Percentiles rank a stretch among this genome's conserved stretches.
Conservation (phyloP, 306 rosid species). For the Acacia melanoxylon region DNA sequence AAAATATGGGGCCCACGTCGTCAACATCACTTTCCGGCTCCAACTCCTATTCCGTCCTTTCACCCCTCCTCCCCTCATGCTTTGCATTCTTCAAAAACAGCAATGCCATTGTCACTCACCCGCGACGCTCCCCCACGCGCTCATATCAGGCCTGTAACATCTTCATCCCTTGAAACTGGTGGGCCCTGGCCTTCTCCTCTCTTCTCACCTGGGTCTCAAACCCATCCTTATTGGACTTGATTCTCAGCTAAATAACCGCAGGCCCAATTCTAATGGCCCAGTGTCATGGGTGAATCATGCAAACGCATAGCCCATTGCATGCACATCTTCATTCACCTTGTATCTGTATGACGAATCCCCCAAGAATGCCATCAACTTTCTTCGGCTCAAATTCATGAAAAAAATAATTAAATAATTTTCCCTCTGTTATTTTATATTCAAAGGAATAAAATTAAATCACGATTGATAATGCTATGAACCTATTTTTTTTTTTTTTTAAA, state of each 20-base stretch:
- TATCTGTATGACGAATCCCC: not conserved
- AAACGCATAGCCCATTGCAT: not conserved
- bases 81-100: not conserved
- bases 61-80: not conserved
- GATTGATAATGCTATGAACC: not conserved
- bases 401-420: too few species aligned
- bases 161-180: not conserved
- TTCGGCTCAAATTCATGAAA: not conserved
- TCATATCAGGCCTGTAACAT: too few species aligned
- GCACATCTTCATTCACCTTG: too few species aligned
- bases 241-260: too few species aligned
- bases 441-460: not conserved
- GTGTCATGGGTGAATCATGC: not conserved
- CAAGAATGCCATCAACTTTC: too few species aligned
- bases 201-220: not conserved
- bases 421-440: too few species aligned
- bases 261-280: not conserved
- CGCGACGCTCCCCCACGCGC: not conserved
- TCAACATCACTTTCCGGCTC: not conserved
- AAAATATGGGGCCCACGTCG: not conserved
- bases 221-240: not conserved
- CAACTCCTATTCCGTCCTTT: not conserved
- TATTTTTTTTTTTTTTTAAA: too few species aligned
- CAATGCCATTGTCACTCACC: not conserved
- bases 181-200: not conserved